These are phyloP conservation scores for Saccharomycopsis oosterbeekiorum DNA, from an alignment of 805 yeast species.

Conservation along the genomic window DNA sequence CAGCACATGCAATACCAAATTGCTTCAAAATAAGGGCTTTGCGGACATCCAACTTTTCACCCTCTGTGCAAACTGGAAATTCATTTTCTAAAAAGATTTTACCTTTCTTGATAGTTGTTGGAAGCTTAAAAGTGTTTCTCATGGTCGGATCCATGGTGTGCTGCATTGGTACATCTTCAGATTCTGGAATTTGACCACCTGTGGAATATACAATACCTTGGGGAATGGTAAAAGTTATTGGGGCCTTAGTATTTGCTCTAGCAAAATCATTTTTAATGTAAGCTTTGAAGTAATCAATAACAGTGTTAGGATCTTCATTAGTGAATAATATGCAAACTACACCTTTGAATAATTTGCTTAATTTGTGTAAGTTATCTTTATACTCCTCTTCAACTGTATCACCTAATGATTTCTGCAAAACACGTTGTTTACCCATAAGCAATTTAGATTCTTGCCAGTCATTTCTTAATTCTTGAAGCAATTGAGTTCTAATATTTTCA, in stretches of 20 bases:
- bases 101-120: conserved; percentile 85
- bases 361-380: conserved; percentile 67
- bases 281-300: conserved; percentile 73
- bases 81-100: conserved; percentile 71
- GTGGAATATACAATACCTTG: conserved; percentile 88
- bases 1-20: conserved; percentile 91
- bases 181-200: conserved; percentile 84
- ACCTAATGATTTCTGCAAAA: conserved; percentile 87
- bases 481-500: conserved; percentile 93
- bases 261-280: conserved; percentile 77
- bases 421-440: conserved; percentile 86
- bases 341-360: conserved; percentile 58
- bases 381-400: conserved; percentile 82
- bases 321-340: conserved; percentile 85
- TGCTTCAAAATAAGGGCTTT: conserved; percentile 89
- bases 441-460: conserved; percentile 91
- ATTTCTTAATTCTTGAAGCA: conserved; percentile 81
- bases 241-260: conserved; percentile 79
- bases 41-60: conserved; percentile 74
- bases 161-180: conserved; percentile 94
- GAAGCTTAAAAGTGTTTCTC: conserved; percentile 81
- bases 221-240: conserved; percentile 78
- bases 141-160: conserved; percentile 92
- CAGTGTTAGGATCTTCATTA: conserved; percentile 80
- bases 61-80: conserved; percentile 68